phyloP scores from a whole-genome alignment of 805 yeast species.

The Yamadazyma sp. region DNA sequence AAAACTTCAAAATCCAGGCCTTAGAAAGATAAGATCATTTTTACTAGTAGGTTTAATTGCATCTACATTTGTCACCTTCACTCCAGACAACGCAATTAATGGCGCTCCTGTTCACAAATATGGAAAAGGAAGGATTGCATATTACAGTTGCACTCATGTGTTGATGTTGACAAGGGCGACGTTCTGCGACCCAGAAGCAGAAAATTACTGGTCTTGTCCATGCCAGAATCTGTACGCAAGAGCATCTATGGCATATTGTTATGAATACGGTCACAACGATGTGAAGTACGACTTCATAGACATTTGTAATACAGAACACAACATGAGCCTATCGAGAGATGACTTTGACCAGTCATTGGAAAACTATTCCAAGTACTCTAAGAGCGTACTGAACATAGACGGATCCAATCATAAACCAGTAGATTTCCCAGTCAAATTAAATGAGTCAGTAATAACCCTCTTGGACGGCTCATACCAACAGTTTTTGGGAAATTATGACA shows the following conservation, averaged over 20 bases:
- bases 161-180: constrained; percentile 13
- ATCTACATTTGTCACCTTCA: constrained; percentile 29
- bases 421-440: constrained; percentile 27
- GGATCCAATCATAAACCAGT: constrained; percentile 12
- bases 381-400: constrained; percentile 12
- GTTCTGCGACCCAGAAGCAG: constrained; percentile 21
- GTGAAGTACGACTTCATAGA: constrained; percentile 25
- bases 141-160: constrained; percentile 30
- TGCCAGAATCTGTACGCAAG: constrained; percentile 33
- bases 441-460: constrained; percentile 19
- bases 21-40: constrained; percentile 21
- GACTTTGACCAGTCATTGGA: constrained; percentile 23
- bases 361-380: constrained; percentile 19
- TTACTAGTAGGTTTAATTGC: constrained; percentile 15
- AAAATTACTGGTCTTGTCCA: constrained; percentile 18
- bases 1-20: constrained; percentile 48
- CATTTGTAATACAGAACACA: constrained; percentile 24
- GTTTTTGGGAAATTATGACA: constrained; percentile 41
- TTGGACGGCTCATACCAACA: constrained; percentile 33
- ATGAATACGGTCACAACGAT: constrained; percentile 22
- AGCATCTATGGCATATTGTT: constrained; percentile 40
- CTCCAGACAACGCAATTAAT: constrained; percentile 33
- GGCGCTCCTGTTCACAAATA: constrained; percentile 35
- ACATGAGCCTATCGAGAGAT: constrained; percentile 21
- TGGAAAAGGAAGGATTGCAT: constrained; percentile 30